Percentiles rank a stretch among this genome's conserved stretches.
Evolutionary conservation across 129 eudicot genomes (phyloP).

Genomic region (Tagetes patula): DNA sequence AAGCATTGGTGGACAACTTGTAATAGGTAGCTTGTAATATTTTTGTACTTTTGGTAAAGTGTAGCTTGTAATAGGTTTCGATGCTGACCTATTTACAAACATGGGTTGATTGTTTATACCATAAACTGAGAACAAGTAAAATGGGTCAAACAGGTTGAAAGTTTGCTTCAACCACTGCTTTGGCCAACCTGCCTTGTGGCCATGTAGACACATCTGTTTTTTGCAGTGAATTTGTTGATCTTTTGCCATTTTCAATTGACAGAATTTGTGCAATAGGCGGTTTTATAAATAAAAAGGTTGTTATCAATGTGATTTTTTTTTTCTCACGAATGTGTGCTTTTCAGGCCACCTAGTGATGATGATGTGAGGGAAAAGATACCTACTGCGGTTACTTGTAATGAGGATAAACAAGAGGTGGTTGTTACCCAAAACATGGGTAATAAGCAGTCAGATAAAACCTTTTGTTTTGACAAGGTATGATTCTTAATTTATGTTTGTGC

Average conservation of each 20-base stretch:
- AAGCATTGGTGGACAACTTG: background rate
- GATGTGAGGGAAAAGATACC: conserved; percentile 46
- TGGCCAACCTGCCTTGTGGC: background rate
- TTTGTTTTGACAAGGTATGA: conserved; percentile 53
- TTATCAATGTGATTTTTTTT: background rate
- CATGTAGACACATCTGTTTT: background rate
- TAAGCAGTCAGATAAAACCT: conserved; percentile 55
- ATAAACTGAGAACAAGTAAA: background rate
- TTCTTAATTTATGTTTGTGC: conserved; percentile 13
- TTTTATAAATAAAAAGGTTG: background rate
- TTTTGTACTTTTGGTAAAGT: too few species aligned
- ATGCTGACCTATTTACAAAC: too few species aligned
- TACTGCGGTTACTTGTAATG: conserved; percentile 46
- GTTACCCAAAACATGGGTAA: conserved; percentile 48
- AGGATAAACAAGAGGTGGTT: conserved; percentile 45
- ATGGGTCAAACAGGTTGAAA: background rate
- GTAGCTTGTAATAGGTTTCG: too few species aligned
- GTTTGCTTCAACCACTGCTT: background rate
- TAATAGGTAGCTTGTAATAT: background rate
- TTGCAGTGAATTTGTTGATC: background rate
- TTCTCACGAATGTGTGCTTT: conserved; percentile 10
- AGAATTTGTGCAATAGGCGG: background rate
- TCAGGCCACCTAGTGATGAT: conserved; percentile 59
- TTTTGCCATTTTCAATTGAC: background rate
- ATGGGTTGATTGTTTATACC: too few species aligned